Evolutionary conservation across 768 basidiomycete species (phyloP).

Genomic region (Pholiota molesta): DNA sequence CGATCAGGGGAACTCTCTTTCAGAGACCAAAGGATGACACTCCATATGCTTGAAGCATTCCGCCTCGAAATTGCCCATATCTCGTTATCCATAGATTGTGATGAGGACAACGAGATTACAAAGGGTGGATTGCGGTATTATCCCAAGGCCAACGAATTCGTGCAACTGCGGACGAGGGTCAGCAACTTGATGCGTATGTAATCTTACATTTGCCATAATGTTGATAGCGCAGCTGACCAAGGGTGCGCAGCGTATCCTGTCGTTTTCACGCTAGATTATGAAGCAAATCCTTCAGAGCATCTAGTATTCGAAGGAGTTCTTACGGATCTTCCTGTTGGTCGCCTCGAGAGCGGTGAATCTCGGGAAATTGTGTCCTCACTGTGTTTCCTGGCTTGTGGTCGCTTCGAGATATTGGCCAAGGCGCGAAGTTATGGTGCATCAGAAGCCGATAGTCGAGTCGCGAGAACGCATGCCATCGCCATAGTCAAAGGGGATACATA

Average conservation of each 20-base stretch:
- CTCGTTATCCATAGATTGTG: constrained; percentile 48
- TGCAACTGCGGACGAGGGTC: constrained; percentile 58
- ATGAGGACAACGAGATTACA: constrained; percentile 24
- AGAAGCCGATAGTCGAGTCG: constrained; percentile 34
- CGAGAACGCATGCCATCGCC: constrained; percentile 45
- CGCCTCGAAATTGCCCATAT: constrained; percentile 69
- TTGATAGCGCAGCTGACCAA: neutral
- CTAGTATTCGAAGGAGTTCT: constrained; percentile 71
- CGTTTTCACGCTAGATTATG: constrained; percentile 55
- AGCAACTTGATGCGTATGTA: constrained; percentile 71
- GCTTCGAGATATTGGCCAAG: constrained; percentile 56
- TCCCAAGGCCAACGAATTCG: constrained; percentile 61
- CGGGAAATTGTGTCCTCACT: constrained; percentile 56
- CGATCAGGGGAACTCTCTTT: constrained; percentile 80
- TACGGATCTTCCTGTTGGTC: constrained; percentile 63
- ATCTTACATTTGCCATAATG: neutral
- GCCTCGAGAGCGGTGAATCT: constrained; percentile 57
- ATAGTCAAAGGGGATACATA: constrained; percentile 17
- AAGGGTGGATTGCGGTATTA: constrained; percentile 45
- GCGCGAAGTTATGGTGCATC: constrained; percentile 37
- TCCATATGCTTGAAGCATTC: constrained; percentile 78
- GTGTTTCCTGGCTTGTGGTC: constrained; percentile 74
- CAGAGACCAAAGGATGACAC: constrained; percentile 74
- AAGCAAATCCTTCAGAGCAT: constrained; percentile 62
- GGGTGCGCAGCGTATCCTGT: constrained; percentile 48